Base-by-base conservation (phyloP, 805 yeast species). In the Ogataea ganodermae region DNA sequence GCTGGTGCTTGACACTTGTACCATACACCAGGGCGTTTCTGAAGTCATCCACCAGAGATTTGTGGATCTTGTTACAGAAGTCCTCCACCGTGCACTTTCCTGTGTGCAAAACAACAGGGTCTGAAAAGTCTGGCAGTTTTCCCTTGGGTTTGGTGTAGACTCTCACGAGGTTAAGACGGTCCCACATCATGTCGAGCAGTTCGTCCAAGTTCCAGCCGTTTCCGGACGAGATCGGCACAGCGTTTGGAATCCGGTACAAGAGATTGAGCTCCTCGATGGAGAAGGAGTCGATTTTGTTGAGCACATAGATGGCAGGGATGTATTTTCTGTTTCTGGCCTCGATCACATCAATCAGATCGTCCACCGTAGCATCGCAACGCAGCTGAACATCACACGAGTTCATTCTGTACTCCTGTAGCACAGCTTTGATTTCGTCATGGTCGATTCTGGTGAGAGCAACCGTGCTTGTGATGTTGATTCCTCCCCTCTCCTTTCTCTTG, bases 61-160 rank as follows among this genome's bases (percentile, higher is more conserved):
- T 94, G 75, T 94, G 99, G 59, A 94, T 94, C 55, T 90, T 86
- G 68, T 89, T 88, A 83, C 99, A 94, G 67, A 94, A 94, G 67
- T 94, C 98, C 68, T 87, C 96, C 37, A 94, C 95, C 1, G 96
- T 70, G 65, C 91, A 83, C 55, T 86, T 80, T 55, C 84, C 91
- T 45, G 80, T 79, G 65, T 96, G 80, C 62, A 94, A 73, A 43
- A 94, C 98, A 47, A 94, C 94, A 2, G 99, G 99, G 60, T 94
- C 98, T 31, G 76, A 76, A 68, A 92, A 94, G 68, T 94, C 99
- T 7, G 99, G 99, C 58, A 85, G 75, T 58, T 76, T 80, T 23
- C 98, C 98, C 76, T 90, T 94, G 44, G 99, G 99, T 63, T 92
- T 94, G 6, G 99, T 94, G 71, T 92, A 94, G 17, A 94, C 97